Evolutionary conservation across 78 protist species (phyloP), one percentile per base, ranked within the genome.

Genomic region (Cavenderia fasciculata): DNA sequence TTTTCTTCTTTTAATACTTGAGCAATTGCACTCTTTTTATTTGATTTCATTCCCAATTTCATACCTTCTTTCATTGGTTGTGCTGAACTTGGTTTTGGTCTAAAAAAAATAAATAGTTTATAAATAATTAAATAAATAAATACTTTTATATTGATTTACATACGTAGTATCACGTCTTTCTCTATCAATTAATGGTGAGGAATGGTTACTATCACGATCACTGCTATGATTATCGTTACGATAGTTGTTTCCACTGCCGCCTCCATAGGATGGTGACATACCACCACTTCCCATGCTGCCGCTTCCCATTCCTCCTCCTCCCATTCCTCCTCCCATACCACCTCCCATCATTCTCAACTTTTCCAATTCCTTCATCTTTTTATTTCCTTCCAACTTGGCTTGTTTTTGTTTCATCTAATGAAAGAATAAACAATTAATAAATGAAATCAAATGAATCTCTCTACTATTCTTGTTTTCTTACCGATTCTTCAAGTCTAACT

Each of bases 1-100:
- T 69, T 84, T 36, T 84, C 91, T 38, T 84, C 91, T 59, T 69
- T 84, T 57, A 84, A 84, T 6, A 84, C 82, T 47, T 84, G 91
- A 47, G 91, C 78, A 34, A 84, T 34, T 47, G 85, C 57, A 59
- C 73, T 59, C 6, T 72, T 72, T 36, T 72, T 72, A 16, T 29
- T 68, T 44, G 43, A 14, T 44, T 56, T 61, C 12, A 78, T 29
- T 12, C 68, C 36, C 2, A 84, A 31, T 68, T 31, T 69, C 91
- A 84, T 72, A 36, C 91, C 91, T 61, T 61, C 73, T 59, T 43
- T 54, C 18, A 65, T 69, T 44, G 91, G n/a, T 38, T 63, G 91
- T 63, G 69, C 44, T 51, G 86, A 34, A 40, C 4, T 76, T 11
- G 19, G 47, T 49, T 61, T 23, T 82, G 76, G 73, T 49, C 61